Percentiles rank a stretch among this genome's conserved stretches.
Conservation (phyloP, 805 yeast species). For the Hanseniaspora singularis region DNA sequence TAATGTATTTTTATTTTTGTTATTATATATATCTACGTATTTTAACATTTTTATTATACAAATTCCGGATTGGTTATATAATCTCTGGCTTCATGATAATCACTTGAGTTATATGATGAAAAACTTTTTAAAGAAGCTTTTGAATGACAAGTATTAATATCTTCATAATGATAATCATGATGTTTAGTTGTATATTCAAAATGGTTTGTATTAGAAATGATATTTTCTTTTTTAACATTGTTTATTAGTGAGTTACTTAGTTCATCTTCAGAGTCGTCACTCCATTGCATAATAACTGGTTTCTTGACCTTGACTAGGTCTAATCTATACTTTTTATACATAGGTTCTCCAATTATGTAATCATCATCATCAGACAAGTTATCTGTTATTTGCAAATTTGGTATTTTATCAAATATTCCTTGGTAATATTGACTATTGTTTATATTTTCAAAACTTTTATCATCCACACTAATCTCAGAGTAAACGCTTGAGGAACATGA, state of each 20-base stretch:
- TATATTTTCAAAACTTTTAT: not conserved
- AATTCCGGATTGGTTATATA: not conserved
- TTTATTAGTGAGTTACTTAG: too few species aligned
- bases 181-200: too few species aligned
- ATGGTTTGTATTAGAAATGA: not conserved
- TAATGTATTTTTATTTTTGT: too few species aligned
- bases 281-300: not conserved
- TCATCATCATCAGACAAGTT: not conserved
- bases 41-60: too few species aligned
- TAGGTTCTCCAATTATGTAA: not conserved
- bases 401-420: too few species aligned
- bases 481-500: slow-evolving; percentile 13
- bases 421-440: too few species aligned
- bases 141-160: too few species aligned
- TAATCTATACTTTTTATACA: not conserved
- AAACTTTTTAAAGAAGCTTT: not conserved
- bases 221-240: not conserved
- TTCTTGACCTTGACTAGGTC: not conserved
- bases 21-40: too few species aligned
- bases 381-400: not conserved
- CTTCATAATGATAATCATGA: too few species aligned
- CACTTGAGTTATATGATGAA: not conserved
- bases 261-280: slow-evolving; percentile 2
- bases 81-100: slow-evolving; percentile 7
- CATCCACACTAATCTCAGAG: not conserved